Conservation (phyloP, 495 filamentous ascomycete genomes). For the Rhypophila decipiens region DNA sequence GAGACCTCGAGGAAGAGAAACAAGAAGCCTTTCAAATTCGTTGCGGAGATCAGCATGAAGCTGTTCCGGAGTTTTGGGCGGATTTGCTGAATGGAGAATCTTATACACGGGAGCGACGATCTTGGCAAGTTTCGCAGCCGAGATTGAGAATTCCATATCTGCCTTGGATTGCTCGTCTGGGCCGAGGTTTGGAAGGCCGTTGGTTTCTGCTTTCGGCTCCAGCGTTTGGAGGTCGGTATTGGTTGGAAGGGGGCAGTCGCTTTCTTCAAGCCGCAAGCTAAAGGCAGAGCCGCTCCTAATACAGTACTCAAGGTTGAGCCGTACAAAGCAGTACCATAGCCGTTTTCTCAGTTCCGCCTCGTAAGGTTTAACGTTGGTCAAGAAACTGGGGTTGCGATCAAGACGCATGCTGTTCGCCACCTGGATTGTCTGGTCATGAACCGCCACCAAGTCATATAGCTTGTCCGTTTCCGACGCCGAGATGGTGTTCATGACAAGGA, state of each 20-base stretch:
- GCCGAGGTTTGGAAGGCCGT: neutral
- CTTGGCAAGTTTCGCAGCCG: constrained; percentile 7
- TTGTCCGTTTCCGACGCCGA: constrained; percentile 18
- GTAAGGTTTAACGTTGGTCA: constrained; percentile 10
- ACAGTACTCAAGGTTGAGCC: constrained; percentile 16
- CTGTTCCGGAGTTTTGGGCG: neutral
- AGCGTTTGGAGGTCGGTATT: constrained; percentile 1
- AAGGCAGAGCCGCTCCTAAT: constrained; percentile 17
- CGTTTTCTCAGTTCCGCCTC: constrained; percentile 15
- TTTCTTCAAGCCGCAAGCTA: constrained; percentile 9
- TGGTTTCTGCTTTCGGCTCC: neutral
- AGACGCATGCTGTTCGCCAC: constrained; percentile 16
- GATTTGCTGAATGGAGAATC: constrained; percentile 5
- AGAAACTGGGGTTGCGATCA: constrained; percentile 12
- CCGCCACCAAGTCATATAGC: constrained; percentile 11
- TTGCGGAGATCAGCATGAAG: constrained; percentile 6
- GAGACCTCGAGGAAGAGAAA: constrained; percentile 3
- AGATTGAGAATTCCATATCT: constrained; percentile 8
- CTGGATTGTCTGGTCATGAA: constrained; percentile 14
- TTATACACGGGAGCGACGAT: constrained; percentile 13
- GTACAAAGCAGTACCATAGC: constrained; percentile 10
- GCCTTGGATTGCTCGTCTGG: constrained; percentile 1
- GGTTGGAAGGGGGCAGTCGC: constrained; percentile 14
- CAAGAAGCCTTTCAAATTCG: constrained; percentile 1
- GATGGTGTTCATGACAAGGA: constrained; percentile 14